Percentiles rank a stretch among this genome's conserved stretches.
These are phyloP conservation scores for Phoma sp. DNA, from an alignment of 2,329 filamentous ascomycete species.

Conservation along the genomic window DNA sequence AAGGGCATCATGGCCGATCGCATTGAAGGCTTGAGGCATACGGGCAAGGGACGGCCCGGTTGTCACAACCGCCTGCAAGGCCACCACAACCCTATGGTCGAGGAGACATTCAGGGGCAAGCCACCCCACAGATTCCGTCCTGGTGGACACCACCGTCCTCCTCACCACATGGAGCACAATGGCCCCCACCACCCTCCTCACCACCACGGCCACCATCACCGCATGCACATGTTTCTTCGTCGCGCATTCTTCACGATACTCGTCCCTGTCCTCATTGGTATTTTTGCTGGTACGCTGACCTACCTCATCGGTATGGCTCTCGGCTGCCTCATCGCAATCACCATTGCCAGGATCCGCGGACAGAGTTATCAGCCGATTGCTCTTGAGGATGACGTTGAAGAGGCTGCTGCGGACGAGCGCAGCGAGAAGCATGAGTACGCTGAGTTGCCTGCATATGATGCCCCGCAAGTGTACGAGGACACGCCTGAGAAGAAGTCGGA, in stretches of 20 bases:
- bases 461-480: constrained; percentile 49
- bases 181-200: constrained; percentile 25
- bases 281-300: constrained; percentile 70
- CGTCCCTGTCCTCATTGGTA: constrained; percentile 71
- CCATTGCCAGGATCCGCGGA: constrained; percentile 63
- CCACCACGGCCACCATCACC: constrained; percentile 29
- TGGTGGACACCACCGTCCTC: constrained; percentile 28
- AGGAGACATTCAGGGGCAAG: constrained; percentile 39
- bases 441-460: constrained; percentile 46
- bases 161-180: constrained; percentile 30
- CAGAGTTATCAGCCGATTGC: constrained; percentile 45
- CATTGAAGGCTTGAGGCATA: constrained; percentile 43
- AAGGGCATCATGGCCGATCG: constrained; percentile 45
- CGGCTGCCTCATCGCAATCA: constrained; percentile 65
- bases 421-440: constrained; percentile 43
- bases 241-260: constrained; percentile 68
- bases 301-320: constrained; percentile 71
- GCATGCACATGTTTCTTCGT: constrained; percentile 43
- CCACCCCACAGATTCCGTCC: constrained; percentile 44
- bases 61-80: constrained; percentile 42
- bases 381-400: constrained; percentile 36
- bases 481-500: constrained; percentile 40
- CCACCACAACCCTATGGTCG: constrained; percentile 37
- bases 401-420: constrained; percentile 13
- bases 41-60: constrained; percentile 34